Base-by-base conservation (phyloP, 495 filamentous ascomycete genomes). In the Bacidia gigantensis region DNA sequence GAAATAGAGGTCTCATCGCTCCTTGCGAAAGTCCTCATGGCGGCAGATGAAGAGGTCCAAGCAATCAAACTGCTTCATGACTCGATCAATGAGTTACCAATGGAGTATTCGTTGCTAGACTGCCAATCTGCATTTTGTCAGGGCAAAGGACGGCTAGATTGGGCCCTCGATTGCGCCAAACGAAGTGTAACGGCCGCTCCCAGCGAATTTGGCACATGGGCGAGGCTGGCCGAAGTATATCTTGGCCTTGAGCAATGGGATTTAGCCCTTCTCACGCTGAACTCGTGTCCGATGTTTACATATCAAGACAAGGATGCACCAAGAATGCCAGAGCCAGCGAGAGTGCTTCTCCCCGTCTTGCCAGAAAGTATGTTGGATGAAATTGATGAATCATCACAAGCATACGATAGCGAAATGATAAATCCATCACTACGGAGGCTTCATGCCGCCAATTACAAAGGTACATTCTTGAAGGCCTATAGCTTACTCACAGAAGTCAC, bases 241-340 rank as follows among this genome's bases (percentile, higher is more conserved):
- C 82, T 97, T 46, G 75, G 80, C 42, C 72, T 94, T 61, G 92
- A 98, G 65, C 84, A 89, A 64, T 98, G 90, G 86, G 92, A 96
- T 58, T 61, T 85, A 35, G 92, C 93, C 1, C 75, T 98, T 17
- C 79, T 95, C 9, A 98, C 93, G 3, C 73, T 98, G n/a, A 98
- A 98, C 67, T 96, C 90, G 2, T 98, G 93, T 56, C 92, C 92
- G 2, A 98, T 98, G 92, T 98, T 98, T 65, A 97, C 92, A 7
- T 96, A 97, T 67, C 90, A 96, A 64, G 92, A 98, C 65, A 96
- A 95, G 59, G 92, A 98, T 64, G 80, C 87, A 5, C 92, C 92
- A 17, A 75, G 89, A 52, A 89, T 95, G 84, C 92, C 92, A 18
- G 87, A 92, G 57, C 88, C 89, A 0, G 78, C 79, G 46, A 86